Conservation (phyloP, 176 grass and related monocot genomes). For the Chloris gayana region DNA sequence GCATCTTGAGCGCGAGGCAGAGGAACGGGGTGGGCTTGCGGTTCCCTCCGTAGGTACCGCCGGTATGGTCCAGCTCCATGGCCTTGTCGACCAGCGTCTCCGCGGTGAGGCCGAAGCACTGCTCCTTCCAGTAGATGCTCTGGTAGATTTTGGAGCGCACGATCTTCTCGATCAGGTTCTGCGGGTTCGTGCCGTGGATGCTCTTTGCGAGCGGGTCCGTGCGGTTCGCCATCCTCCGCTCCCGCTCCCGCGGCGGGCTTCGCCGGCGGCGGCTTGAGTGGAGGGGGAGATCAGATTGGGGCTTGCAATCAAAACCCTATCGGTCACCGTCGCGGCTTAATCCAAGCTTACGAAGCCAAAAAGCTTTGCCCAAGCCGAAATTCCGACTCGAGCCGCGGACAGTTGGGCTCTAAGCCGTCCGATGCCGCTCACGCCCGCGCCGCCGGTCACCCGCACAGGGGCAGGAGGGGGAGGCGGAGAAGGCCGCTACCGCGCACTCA, state of each 20-base stretch:
- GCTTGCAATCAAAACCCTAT: constrained; percentile 44
- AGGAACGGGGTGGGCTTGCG: constrained; percentile 83
- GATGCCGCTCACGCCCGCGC: no score
- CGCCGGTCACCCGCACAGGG: no score
- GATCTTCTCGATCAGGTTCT: constrained; percentile 98
- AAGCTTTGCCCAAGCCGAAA: no score
- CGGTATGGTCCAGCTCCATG: constrained; percentile 95
- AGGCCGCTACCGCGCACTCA: no score
- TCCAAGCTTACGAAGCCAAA: no score
- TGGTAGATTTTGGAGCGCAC: constrained; percentile 96
- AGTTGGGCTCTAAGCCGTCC: no score
- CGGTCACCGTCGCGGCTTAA: neutral
- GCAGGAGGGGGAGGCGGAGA: no score
- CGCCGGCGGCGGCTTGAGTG: constrained; percentile 7
- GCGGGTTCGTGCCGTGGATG: constrained; percentile 95
- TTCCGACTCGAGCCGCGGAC: no score
- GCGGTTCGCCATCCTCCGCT: constrained; percentile 73
- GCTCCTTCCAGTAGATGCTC: constrained; percentile 93
- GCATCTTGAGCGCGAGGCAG: constrained; percentile 98
- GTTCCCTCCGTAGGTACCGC: constrained; percentile 78
- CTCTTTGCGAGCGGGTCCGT: constrained; percentile 80
- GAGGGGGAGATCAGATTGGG: neutral
- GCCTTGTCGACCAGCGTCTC: constrained; percentile 99
- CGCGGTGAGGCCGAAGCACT: constrained; percentile 93
- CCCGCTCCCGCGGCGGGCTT: neutral